These are phyloP conservation scores for Sphagnum fallax DNA, from an alignment of 228 moss, liverwort and hornwort genomes.

Conservation along the genomic window DNA sequence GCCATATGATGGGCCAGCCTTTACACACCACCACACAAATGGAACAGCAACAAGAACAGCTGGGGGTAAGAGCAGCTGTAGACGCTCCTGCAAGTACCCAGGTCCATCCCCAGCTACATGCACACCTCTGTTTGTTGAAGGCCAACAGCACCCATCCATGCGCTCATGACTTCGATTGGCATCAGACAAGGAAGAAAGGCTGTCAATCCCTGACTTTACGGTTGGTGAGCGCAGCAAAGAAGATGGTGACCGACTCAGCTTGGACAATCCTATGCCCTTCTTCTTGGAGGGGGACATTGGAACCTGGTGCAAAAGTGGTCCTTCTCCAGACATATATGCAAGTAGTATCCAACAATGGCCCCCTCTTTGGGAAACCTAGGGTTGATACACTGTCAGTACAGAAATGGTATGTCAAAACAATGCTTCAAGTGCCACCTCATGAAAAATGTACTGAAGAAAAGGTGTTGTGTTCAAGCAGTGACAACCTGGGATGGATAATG, in stretches of 20 bases:
- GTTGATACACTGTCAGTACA: too few relatives aligned
- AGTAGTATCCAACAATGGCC: too few relatives aligned
- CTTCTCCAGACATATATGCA: too few relatives aligned
- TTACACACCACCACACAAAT: constrained; percentile 89
- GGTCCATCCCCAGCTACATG: constrained; percentile 34
- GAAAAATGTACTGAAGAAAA: too few relatives aligned
- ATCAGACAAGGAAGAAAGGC: constrained; percentile 66
- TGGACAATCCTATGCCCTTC: constrained; percentile 55
- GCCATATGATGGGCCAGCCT: constrained; percentile 64
- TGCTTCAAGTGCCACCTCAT: too few relatives aligned
- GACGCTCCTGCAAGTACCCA: constrained; percentile 59
- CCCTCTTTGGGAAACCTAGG: too few relatives aligned
- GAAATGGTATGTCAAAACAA: too few relatives aligned
- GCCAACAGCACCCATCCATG: constrained; percentile 22
- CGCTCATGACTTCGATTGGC: constrained; percentile 59
- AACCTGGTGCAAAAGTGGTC: too few relatives aligned
- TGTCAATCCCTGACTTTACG: constrained; percentile 79
- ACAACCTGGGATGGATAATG: too few relatives aligned
- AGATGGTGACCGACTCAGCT: constrained; percentile 81
- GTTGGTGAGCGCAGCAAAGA: constrained; percentile 82
- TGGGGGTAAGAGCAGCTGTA: constrained; percentile 69
- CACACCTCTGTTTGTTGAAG: constrained; percentile 44
- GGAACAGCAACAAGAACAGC: constrained; percentile 70
- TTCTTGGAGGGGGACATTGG: not conserved
- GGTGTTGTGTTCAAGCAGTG: too few relatives aligned